phyloP scores from a whole-genome alignment of 495 filamentous ascomycete species.

The Talaromyces trachyspermus region DNA sequence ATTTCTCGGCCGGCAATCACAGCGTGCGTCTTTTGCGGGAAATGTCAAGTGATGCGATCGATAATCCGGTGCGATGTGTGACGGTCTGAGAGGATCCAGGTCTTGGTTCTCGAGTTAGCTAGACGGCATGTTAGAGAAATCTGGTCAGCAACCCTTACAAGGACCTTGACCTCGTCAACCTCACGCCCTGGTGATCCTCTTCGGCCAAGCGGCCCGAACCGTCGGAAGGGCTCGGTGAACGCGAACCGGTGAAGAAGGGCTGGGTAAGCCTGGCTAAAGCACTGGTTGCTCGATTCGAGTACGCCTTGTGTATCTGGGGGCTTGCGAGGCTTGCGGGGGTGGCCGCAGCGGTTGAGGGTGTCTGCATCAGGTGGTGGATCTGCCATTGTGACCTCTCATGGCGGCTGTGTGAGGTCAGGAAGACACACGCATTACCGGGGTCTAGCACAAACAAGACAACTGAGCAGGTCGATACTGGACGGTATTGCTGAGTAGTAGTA shows the following conservation, averaged over 20 bases:
- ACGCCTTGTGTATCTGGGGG: constrained; percentile 34
- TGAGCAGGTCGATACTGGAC: too few relatives aligned
- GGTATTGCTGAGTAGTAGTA: too few relatives aligned
- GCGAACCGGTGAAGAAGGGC: constrained; percentile 48
- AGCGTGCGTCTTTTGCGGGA: constrained; percentile 70
- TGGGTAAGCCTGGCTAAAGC: constrained; percentile 52
- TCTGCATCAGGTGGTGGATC: constrained; percentile 6
- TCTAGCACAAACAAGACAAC: too few relatives aligned
- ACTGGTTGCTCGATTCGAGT: constrained; percentile 44
- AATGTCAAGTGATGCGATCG: constrained; percentile 69
- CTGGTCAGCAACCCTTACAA: constrained; percentile 20
- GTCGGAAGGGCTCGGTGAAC: constrained; percentile 37
- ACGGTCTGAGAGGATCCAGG: constrained; percentile 66
- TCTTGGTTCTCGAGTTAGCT: constrained; percentile 21
- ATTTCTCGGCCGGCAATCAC: constrained; percentile 77
- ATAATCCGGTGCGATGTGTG: constrained; percentile 61
- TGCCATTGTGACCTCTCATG: constrained; percentile 10
- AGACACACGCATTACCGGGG: constrained; percentile 34
- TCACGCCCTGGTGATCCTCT: constrained; percentile 24
- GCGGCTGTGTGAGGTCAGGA: constrained; percentile 20
- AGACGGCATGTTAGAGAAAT: background rate
- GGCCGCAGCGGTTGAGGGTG: constrained; percentile 33
- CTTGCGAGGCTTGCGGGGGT: constrained; percentile 45
- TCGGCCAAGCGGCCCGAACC: constrained; percentile 13
- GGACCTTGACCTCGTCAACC: constrained; percentile 36